Evolutionary conservation across 495 filamentous ascomycete genomes (phyloP).

Genomic region (Podospora fimiseda): DNA sequence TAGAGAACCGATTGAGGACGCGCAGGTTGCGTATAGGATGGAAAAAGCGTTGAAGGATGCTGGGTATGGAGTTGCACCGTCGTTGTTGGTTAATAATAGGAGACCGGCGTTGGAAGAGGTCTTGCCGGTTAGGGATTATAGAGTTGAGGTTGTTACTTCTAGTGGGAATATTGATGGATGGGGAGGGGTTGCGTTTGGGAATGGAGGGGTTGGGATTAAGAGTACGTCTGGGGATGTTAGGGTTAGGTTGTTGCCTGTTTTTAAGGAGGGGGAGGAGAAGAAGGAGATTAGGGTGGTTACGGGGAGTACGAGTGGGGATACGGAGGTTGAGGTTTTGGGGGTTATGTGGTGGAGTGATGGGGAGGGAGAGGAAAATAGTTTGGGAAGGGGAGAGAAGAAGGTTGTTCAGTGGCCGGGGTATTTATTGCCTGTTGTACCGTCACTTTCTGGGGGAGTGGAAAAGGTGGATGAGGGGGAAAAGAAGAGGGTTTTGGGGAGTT

Average conservation of each 20-base stretch:
- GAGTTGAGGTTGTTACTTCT: conserved; percentile 31
- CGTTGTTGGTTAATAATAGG: not conserved
- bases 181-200: conserved; percentile 28
- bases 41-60: not conserved
- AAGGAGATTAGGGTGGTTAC: conserved; percentile 21
- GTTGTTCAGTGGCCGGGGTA: no score
- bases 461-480: not conserved
- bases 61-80: no score
- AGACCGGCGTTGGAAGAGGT: not conserved
- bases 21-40: conserved; percentile 5
- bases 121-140: conserved; percentile 38
- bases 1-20: conserved; percentile 28
- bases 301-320: conserved; percentile 29
- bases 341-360: conserved; percentile 30
- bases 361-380: not conserved
- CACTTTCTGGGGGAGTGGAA: no score
- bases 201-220: conserved; percentile 13
- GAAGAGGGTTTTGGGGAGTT: conserved; percentile 20
- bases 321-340: conserved; percentile 24
- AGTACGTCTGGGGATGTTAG: conserved; percentile 24
- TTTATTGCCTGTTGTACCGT: not conserved
- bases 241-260: conserved; percentile 32
- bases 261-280: conserved; percentile 14
- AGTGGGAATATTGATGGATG: conserved; percentile 29
- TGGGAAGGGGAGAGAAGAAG: not conserved